These are phyloP conservation scores for Penicillium sp. DNA, from an alignment of 2,329 filamentous ascomycete species.

Conservation along the genomic window DNA sequence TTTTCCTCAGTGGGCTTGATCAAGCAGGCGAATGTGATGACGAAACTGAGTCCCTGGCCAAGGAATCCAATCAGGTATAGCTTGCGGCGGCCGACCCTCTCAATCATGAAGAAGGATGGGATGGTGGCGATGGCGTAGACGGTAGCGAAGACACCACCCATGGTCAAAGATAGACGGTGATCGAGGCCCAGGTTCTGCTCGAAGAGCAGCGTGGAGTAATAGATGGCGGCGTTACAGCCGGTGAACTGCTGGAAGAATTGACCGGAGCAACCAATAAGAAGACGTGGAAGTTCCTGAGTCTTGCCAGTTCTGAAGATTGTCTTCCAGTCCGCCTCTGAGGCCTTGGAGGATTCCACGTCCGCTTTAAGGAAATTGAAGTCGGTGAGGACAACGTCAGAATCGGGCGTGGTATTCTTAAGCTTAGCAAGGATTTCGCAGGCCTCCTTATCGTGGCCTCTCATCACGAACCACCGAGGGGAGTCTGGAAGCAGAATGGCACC, in stretches of 20 bases:
- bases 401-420: slow-evolving; percentile 29
- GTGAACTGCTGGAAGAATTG: neutral
- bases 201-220: neutral
- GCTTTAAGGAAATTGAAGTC: neutral
- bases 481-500: slow-evolving; percentile 46
- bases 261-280: neutral
- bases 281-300: neutral
- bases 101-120: slow-evolving; percentile 28
- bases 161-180: neutral
- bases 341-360: neutral
- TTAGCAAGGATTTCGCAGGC: slow-evolving; percentile 49
- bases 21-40: slow-evolving; percentile 38
- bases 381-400: neutral
- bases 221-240: neutral
- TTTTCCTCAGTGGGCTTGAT: slow-evolving; percentile 22
- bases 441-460: slow-evolving; percentile 50
- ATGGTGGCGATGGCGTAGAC: slow-evolving; percentile 32
- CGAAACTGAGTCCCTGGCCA: slow-evolving; percentile 33
- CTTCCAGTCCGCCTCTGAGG: neutral
- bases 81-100: slow-evolving; percentile 44
- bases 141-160: slow-evolving; percentile 22
- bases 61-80: slow-evolving; percentile 31
- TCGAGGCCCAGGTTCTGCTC: neutral
- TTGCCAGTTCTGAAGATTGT: neutral
- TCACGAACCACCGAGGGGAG: slow-evolving; percentile 55